A percentile compares a stretch with the other conserved stretches of the same genome.
Evolutionary conservation across 768 basidiomycete genomes (phyloP).

Genomic region (Phaffia australis): DNA sequence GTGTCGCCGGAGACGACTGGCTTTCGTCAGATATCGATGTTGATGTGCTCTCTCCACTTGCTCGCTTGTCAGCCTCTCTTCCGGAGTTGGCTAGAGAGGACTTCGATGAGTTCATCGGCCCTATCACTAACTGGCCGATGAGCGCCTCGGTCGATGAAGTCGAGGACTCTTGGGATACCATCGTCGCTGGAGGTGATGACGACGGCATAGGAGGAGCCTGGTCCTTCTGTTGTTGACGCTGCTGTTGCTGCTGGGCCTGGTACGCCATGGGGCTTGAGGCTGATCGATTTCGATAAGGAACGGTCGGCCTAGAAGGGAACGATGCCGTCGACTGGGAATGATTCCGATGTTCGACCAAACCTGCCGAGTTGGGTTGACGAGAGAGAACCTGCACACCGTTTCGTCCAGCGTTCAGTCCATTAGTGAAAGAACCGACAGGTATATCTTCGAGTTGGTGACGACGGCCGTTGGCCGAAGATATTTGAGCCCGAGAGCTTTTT

Average conservation of each 20-base stretch:
- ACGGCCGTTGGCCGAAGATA: conserved; percentile 14
- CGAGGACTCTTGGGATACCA: not conserved
- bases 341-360: not conserved
- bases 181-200: not conserved
- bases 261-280: conserved; percentile 41
- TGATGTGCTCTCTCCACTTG: conserved; percentile 7
- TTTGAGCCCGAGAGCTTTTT: conserved; percentile 7
- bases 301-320: conserved; percentile 22
- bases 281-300: conserved; percentile 38
- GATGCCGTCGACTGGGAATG: conserved; percentile 15
- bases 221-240: not conserved
- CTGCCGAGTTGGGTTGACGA: not conserved
- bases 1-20: conserved; percentile 14
- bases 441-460: not conserved
- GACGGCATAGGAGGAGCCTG: not conserved
- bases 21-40: conserved; percentile 18
- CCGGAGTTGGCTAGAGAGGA: conserved; percentile 13
- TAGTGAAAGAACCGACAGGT: not conserved
- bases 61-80: conserved; percentile 13
- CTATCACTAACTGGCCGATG: conserved; percentile 1
- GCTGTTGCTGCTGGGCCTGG: conserved; percentile 29
- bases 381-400: not conserved
- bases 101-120: conserved; percentile 15
- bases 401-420: not conserved
- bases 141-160: conserved; percentile 16